Conservation (phyloP, 2,329 filamentous ascomycete genomes). For the Cercospora zeina region DNA sequence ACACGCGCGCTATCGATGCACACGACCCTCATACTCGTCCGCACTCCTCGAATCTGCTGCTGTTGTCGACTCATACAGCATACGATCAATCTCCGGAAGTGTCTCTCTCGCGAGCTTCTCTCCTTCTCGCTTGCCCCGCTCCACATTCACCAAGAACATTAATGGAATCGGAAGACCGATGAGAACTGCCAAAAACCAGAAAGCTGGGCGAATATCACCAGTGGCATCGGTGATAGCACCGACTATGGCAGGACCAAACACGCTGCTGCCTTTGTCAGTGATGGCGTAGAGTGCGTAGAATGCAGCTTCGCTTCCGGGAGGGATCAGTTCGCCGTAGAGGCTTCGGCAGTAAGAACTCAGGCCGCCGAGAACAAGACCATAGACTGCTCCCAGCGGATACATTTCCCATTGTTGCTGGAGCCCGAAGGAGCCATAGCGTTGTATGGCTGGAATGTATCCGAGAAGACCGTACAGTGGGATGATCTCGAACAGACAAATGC, state of each 20-base stretch:
- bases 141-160: constrained; percentile 81
- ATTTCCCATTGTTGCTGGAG: constrained; percentile 97
- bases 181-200: constrained; percentile 86
- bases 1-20: constrained; percentile 3
- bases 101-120: constrained; percentile 44
- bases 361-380: constrained; percentile 92
- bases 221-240: constrained; percentile 80
- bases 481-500: constrained; percentile 84
- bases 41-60: neutral
- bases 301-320: constrained; percentile 88
- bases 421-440: constrained; percentile 72
- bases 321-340: constrained; percentile 89
- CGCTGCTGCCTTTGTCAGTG: constrained; percentile 90
- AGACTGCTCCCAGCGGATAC: constrained; percentile 87
- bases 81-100: constrained; percentile 4
- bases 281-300: constrained; percentile 98
- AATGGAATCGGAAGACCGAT: constrained; percentile 81
- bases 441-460: constrained; percentile 80
- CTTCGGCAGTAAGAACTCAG: constrained; percentile 88
- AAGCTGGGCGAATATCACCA: constrained; percentile 62
- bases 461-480: constrained; percentile 90
- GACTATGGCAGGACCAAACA: constrained; percentile 93
- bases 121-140: constrained; percentile 53
- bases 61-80: constrained; percentile 3
- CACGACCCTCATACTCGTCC: constrained; percentile 15